A percentile compares a stretch with the other conserved stretches of the same genome.
These are phyloP conservation scores for Parmelia sp. DNA, from an alignment of 495 filamentous ascomycete species.

Conservation along the genomic window DNA sequence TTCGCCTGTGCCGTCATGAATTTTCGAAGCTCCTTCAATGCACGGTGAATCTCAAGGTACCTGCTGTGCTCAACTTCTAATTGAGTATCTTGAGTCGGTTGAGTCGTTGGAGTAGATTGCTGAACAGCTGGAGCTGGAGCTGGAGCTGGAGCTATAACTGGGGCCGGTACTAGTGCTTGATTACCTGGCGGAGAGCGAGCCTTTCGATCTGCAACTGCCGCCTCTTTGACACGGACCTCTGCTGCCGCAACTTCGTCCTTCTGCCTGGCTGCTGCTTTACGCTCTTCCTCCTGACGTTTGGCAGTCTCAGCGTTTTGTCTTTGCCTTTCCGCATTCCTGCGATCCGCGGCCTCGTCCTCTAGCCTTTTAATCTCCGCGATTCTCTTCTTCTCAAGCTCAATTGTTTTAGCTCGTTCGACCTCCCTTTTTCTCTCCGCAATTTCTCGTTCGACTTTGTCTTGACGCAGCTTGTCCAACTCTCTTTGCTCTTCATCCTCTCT, in stretches of 20 bases:
- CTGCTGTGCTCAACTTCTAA: constrained; percentile 46
- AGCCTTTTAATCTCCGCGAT: constrained; percentile 26
- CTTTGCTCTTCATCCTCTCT: constrained; percentile 48
- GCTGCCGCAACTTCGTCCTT: constrained; percentile 14
- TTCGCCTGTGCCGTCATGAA: constrained; percentile 44
- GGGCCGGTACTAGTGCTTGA: neutral
- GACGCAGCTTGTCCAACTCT: constrained; percentile 33
- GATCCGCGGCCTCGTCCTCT: constrained; percentile 24
- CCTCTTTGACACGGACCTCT: neutral
- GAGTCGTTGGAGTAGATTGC: constrained; percentile 15
- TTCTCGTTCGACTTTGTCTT: constrained; percentile 39
- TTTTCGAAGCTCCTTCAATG: constrained; percentile 64
- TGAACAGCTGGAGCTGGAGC: neutral
- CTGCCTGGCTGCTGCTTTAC: constrained; percentile 37
- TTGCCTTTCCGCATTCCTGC: constrained; percentile 32
- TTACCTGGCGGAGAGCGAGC: neutral
- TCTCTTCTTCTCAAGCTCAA: constrained; percentile 34
- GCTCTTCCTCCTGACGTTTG: constrained; percentile 35
- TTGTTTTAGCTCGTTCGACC: constrained; percentile 28
- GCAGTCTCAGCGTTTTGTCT: constrained; percentile 27
- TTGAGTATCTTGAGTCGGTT: constrained; percentile 25
- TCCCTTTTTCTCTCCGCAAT: constrained; percentile 24
- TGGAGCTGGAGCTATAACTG: neutral
- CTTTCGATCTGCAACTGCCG: neutral
- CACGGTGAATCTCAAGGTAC: constrained; percentile 64